phyloP scores from a whole-genome alignment of 2,329 filamentous ascomycete genomes.

The Teratosphaeria zuluensis region DNA sequence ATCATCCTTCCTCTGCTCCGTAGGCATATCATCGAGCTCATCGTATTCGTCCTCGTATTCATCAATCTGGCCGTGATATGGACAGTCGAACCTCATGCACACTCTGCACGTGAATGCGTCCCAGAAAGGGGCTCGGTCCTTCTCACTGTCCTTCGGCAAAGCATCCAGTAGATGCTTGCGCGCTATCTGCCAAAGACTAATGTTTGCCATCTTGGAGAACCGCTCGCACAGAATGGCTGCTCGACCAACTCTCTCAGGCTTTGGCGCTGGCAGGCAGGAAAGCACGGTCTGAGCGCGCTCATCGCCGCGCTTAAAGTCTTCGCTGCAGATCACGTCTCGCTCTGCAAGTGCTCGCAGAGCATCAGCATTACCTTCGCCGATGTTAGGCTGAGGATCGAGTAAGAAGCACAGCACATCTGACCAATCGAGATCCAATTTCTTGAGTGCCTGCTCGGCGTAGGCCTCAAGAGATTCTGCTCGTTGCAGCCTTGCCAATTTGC shows the following conservation, averaged over 20 bases:
- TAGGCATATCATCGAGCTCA: slow-evolving; percentile 5
- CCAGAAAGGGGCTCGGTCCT: background rate
- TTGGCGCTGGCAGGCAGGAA: slow-evolving; percentile 19
- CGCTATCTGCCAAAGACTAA: slow-evolving; percentile 35
- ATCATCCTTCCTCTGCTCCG: slow-evolving; percentile 6
- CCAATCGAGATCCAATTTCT: slow-evolving; percentile 27
- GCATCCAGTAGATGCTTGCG: slow-evolving; percentile 15
- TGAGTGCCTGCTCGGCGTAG: slow-evolving; percentile 27
- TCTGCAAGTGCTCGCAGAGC: slow-evolving; percentile 8
- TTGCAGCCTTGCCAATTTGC: slow-evolving; percentile 25
- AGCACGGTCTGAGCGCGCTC: slow-evolving; percentile 26
- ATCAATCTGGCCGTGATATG: slow-evolving; percentile 32
- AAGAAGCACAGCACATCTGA: slow-evolving; percentile 31
- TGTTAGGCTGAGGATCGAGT: slow-evolving; percentile 21
- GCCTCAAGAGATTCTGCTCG: slow-evolving; percentile 28
- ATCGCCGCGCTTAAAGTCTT: slow-evolving; percentile 24
- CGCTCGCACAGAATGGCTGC: slow-evolving; percentile 28
- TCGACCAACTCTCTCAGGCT: slow-evolving; percentile 17
- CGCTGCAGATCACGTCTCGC: slow-evolving; percentile 20
- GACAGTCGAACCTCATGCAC: slow-evolving; percentile 25
- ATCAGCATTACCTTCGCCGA: slow-evolving; percentile 9
- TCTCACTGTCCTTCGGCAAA: slow-evolving; percentile 3
- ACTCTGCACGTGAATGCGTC: slow-evolving; percentile 19
- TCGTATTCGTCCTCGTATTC: slow-evolving; percentile 17
- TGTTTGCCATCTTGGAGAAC: slow-evolving; percentile 25